Evolutionary conservation across 225 moss, liverwort and hornwort species (phyloP).

Genomic region (Physcomitrellopsis africana): DNA sequence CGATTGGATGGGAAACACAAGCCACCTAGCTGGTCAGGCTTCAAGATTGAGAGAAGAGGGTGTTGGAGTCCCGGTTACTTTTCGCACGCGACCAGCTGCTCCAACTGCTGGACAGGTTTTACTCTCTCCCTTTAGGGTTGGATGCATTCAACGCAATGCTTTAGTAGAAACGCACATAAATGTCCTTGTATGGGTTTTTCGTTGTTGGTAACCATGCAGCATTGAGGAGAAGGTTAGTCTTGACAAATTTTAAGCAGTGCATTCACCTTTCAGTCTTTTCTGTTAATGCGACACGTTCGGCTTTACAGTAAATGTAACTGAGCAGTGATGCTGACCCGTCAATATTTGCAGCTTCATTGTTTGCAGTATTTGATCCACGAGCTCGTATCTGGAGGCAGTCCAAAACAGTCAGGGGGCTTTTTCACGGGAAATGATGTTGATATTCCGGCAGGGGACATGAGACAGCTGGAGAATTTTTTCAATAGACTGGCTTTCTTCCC

Average conservation of each 20-base stretch:
- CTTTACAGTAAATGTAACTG: slow-evolving; percentile 9
- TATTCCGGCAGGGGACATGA: slow-evolving; percentile 81
- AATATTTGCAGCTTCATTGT: slow-evolving; percentile 85
- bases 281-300: slow-evolving; percentile 10
- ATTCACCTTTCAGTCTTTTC: slow-evolving; percentile 7
- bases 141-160: slow-evolving; percentile 18
- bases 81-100: slow-evolving; percentile 71
- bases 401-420: slow-evolving; percentile 95
- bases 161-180: not conserved
- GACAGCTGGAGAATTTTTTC: slow-evolving; percentile 93
- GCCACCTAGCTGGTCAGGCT: slow-evolving; percentile 63
- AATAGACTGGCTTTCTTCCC: slow-evolving; percentile 93
- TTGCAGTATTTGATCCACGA: slow-evolving; percentile 97
- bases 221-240: not conserved
- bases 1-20: slow-evolving; percentile 77
- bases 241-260: slow-evolving; percentile 13
- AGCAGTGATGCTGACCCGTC: slow-evolving; percentile 24
- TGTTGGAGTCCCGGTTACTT: slow-evolving; percentile 66
- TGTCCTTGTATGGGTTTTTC: not conserved
- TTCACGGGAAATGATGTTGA: slow-evolving; percentile 94
- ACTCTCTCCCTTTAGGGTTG: slow-evolving; percentile 13
- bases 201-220: slow-evolving; percentile 2
- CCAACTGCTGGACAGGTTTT: slow-evolving; percentile 71
- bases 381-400: slow-evolving; percentile 89
- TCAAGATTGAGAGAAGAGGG: slow-evolving; percentile 68